Conservation (phyloP, 2,329 filamentous ascomycete species). For the Diaporthe sp. region DNA sequence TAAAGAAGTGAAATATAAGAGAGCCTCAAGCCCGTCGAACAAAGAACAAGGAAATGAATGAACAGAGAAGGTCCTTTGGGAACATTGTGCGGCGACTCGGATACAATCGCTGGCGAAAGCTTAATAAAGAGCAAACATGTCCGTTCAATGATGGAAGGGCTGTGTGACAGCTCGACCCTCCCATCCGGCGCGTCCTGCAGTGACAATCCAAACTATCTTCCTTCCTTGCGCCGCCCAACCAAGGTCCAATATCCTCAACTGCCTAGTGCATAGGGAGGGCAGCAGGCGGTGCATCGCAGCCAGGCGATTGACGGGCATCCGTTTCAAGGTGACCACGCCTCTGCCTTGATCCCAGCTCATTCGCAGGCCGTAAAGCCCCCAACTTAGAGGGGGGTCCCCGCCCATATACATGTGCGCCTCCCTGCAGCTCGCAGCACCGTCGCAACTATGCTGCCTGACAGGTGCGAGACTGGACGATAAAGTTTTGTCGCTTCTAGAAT, state of each 20-base stretch:
- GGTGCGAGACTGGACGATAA: conserved; percentile 37
- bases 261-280: conserved; percentile 11
- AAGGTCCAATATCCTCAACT: not conserved
- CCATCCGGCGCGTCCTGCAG: not conserved
- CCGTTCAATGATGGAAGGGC: not conserved
- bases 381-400: not conserved
- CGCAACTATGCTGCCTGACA: not conserved
- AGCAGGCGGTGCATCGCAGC: conserved; percentile 9
- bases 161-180: not conserved
- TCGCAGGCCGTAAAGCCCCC: not conserved
- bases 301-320: conserved; percentile 18
- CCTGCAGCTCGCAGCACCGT: conserved; percentile 27
- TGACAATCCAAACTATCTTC: not conserved
- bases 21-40: conserved; percentile 37
- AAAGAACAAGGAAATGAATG: conserved; percentile 13
- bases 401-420: not conserved
- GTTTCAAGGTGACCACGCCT: conserved; percentile 1
- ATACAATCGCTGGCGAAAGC: conserved; percentile 14
- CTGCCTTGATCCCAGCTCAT: not conserved
- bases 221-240: conserved; percentile 5
- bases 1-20: not conserved
- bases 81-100: not conserved
- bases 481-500: conserved; percentile 28
- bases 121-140: conserved; percentile 29
- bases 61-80: not conserved